These are phyloP conservation scores for Ustilago curta DNA, from an alignment of 1,284 basidiomycete species.

Conservation along the genomic window DNA sequence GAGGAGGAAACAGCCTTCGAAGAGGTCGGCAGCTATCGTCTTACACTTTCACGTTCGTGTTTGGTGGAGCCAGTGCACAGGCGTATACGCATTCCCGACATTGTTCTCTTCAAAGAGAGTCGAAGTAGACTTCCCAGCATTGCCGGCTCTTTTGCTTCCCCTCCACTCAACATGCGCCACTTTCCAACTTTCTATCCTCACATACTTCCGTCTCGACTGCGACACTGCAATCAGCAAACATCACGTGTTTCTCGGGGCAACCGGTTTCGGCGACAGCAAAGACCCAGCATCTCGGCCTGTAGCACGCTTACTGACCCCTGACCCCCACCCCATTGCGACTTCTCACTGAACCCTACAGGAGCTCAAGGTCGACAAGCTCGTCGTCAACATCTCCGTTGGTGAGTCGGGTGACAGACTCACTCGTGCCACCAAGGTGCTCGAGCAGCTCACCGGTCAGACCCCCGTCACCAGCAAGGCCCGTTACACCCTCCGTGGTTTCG, in stretches of 20 bases:
- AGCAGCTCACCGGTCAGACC: conserved; percentile 99
- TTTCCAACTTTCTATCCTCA: not conserved
- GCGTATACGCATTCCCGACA: no score
- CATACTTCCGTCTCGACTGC: not conserved
- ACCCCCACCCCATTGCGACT: not conserved
- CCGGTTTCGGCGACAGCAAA: not conserved
- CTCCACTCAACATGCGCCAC: not conserved
- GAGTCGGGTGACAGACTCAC: conserved; percentile 99
- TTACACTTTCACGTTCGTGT: no score
- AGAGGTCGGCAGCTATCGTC: no score
- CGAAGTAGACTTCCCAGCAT: no score
- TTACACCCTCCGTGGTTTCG: conserved; percentile 99
- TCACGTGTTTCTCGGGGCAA: conserved; percentile 5
- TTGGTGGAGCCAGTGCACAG: no score
- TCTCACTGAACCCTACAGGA: conserved; percentile 73
- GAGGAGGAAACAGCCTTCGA: no score
- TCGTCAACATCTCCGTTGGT: conserved; percentile 99
- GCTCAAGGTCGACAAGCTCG: conserved; percentile 97
- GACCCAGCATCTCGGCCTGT: not conserved
- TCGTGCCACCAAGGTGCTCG: conserved; percentile 98
- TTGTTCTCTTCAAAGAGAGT: not conserved
- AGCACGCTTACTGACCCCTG: conserved; percentile 10
- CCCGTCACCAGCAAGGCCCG: conserved; percentile 99
- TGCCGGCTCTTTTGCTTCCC: not conserved
- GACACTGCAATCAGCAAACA: not conserved